phyloP scores from a whole-genome alignment of 495 filamentous ascomycete species.

The Xylaria nigripes region DNA sequence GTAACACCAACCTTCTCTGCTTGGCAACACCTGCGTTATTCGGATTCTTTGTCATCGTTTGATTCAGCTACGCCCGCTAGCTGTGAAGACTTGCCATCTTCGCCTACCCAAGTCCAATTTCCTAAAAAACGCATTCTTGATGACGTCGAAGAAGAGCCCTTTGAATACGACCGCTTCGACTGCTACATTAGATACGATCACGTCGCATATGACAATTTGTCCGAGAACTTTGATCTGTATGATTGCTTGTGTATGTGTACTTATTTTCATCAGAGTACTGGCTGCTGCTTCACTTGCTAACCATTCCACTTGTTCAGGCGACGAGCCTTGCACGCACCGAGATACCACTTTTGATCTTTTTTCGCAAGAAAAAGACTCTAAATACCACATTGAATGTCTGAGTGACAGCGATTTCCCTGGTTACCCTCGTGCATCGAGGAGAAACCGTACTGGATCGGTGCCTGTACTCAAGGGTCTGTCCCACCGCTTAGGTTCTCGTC shows the following conservation, averaged over 20 bases:
- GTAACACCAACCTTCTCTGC: slow-evolving; percentile 53
- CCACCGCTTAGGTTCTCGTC: slow-evolving; percentile 58
- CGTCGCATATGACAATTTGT: slow-evolving; percentile 1
- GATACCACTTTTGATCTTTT: slow-evolving; percentile 31
- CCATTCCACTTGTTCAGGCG: slow-evolving; percentile 23
- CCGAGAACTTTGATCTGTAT: slow-evolving; percentile 30
- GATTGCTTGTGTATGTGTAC: slow-evolving; percentile 45
- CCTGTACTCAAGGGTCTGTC: slow-evolving; percentile 56
- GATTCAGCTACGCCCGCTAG: slow-evolving; percentile 31
- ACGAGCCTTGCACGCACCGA: slow-evolving; percentile 36
- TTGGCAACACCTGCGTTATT: slow-evolving; percentile 48
- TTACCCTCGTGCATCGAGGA: slow-evolving; percentile 45
- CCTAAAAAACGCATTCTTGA: slow-evolving; percentile 44
- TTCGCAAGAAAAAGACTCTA: slow-evolving; percentile 25
- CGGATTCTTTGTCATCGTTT: slow-evolving; percentile 45
- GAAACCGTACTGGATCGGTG: slow-evolving; percentile 55
- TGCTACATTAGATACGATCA: slow-evolving; percentile 35
- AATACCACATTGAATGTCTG: slow-evolving; percentile 55
- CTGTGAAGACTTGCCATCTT: slow-evolving; percentile 36
- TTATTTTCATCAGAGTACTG: not conserved
- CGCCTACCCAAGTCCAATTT: slow-evolving; percentile 33
- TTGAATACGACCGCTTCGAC: slow-evolving; percentile 49
- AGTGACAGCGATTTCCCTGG: slow-evolving; percentile 51
- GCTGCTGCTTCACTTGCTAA: slow-evolving; percentile 4
- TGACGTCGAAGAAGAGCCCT: slow-evolving; percentile 48